A percentile compares a stretch with the other conserved stretches of the same genome.
These are phyloP conservation scores for Boletus subcaerulescens DNA, from an alignment of 768 basidiomycete genomes.

Conservation along the genomic window DNA sequence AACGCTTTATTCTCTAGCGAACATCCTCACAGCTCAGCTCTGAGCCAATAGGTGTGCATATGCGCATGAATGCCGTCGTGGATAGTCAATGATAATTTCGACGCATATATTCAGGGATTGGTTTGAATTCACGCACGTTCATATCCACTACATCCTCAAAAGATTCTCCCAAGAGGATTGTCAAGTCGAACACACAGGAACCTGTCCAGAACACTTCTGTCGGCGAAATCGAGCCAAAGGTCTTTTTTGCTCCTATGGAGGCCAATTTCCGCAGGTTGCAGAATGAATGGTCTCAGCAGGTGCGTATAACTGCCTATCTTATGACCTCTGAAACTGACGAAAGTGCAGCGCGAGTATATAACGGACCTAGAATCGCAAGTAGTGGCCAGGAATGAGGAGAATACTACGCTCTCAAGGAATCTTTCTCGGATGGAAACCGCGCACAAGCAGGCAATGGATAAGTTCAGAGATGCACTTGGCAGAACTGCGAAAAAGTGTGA, in stretches of 20 bases:
- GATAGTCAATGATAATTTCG: background rate
- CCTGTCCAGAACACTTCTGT: background rate
- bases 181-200: conserved; percentile 10
- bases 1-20: conserved; percentile 5
- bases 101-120: conserved; percentile 16
- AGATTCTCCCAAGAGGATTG: conserved; percentile 5
- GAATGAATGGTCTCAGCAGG: conserved; percentile 12
- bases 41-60: conserved; percentile 24
- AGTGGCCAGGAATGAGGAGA: conserved; percentile 14
- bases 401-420: conserved; percentile 7
- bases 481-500: conserved; percentile 21
- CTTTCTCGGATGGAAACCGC: conserved; percentile 12
- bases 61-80: conserved; percentile 3
- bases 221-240: background rate
- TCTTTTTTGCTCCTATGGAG: conserved; percentile 4
- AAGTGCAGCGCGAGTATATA: conserved; percentile 18
- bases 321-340: background rate
- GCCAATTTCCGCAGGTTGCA: conserved; percentile 1
- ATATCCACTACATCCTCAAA: background rate
- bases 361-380: conserved; percentile 20
- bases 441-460: conserved; percentile 15
- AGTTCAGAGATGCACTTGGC: conserved; percentile 15
- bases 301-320: background rate
- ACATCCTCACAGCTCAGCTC: conserved; percentile 3
- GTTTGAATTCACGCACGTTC: conserved; percentile 1